Conservation (phyloP, 805 yeast genomes). For the Starmera pachycereana region DNA sequence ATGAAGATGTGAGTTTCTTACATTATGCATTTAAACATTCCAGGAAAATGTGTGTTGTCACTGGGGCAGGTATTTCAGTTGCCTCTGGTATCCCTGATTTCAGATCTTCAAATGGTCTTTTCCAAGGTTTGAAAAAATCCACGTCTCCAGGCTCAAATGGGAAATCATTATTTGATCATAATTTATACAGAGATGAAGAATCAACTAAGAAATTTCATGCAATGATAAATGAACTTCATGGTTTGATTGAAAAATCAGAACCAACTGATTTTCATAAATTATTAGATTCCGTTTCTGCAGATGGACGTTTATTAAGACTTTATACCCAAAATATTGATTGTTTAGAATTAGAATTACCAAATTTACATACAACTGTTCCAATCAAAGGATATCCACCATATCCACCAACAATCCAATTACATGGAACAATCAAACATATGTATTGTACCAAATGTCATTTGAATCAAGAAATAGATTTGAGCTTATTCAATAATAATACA, state of each 20-base stretch:
- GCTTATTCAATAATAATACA: slow-evolving; percentile 31
- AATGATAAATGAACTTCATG: slow-evolving; percentile 55
- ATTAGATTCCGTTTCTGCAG: slow-evolving; percentile 46
- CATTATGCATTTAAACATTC: slow-evolving; percentile 45
- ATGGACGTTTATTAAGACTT: slow-evolving; percentile 56
- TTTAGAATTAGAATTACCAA: slow-evolving; percentile 49
- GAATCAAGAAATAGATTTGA: slow-evolving; percentile 41
- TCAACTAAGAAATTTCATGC: slow-evolving; percentile 59
- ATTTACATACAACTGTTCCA: slow-evolving; percentile 40
- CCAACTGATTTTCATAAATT: slow-evolving; percentile 72
- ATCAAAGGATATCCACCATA: slow-evolving; percentile 30
- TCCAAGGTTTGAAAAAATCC: slow-evolving; percentile 37
- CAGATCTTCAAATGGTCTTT: slow-evolving; percentile 70
- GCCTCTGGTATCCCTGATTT: slow-evolving; percentile 89
- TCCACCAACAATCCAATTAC: slow-evolving; percentile 68
- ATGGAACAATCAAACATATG: slow-evolving; percentile 68
- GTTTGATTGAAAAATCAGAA: slow-evolving; percentile 39
- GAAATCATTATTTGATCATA: slow-evolving; percentile 70
- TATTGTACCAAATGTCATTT: slow-evolving; percentile 70
- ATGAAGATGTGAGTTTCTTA: slow-evolving; percentile 36
- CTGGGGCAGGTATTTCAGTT: slow-evolving; percentile 90
- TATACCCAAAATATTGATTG: slow-evolving; percentile 89
- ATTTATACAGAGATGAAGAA: slow-evolving; percentile 56
- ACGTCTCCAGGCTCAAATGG: slow-evolving; percentile 35
- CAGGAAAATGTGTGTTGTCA: slow-evolving; percentile 49